These are phyloP conservation scores for Trifolium dubium DNA, from an alignment of 306 rosid genomes.

Conservation along the genomic window DNA sequence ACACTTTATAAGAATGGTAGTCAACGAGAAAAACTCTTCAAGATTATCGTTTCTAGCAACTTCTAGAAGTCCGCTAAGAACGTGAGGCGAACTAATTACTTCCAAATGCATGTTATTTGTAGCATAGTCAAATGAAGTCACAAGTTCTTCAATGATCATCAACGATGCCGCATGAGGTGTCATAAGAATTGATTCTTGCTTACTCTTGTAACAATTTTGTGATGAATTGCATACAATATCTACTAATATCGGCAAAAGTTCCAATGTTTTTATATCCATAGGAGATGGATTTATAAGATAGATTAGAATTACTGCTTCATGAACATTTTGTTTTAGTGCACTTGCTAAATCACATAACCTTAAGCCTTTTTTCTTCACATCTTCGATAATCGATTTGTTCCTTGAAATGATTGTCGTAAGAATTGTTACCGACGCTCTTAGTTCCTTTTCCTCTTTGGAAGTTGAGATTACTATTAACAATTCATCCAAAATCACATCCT, in stretches of 20 bases:
- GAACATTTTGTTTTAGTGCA: conserved; percentile 77
- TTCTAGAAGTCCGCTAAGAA: conserved; percentile 69
- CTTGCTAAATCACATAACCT: conserved; percentile 70
- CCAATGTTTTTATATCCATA: conserved; percentile 64
- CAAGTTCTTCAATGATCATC: conserved; percentile 76
- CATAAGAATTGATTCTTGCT: conserved; percentile 56
- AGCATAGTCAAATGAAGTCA: conserved; percentile 70
- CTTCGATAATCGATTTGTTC: conserved; percentile 68
- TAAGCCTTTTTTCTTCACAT: conserved; percentile 78
- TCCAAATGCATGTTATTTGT: conserved; percentile 79
- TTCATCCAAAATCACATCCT: conserved; percentile 79
- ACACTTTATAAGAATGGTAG: conserved; percentile 72
- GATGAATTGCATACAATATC: conserved; percentile 72
- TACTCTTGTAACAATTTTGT: conserved; percentile 48
- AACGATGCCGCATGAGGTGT: conserved; percentile 79
- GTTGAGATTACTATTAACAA: conserved; percentile 66
- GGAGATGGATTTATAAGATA: conserved; percentile 80
- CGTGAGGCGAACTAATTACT: conserved; percentile 69
- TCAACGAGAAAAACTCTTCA: conserved; percentile 66
- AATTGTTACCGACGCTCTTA: conserved; percentile 69
- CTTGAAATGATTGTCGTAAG: conserved; percentile 65
- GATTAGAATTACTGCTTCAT: conserved; percentile 77
- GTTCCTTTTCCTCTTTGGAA: conserved; percentile 69
- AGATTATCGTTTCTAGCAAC: conserved; percentile 65
- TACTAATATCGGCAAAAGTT: conserved; percentile 69